phyloP scores from a whole-genome alignment of 352 stramenopile species.

The Ophiocytium majus region DNA sequence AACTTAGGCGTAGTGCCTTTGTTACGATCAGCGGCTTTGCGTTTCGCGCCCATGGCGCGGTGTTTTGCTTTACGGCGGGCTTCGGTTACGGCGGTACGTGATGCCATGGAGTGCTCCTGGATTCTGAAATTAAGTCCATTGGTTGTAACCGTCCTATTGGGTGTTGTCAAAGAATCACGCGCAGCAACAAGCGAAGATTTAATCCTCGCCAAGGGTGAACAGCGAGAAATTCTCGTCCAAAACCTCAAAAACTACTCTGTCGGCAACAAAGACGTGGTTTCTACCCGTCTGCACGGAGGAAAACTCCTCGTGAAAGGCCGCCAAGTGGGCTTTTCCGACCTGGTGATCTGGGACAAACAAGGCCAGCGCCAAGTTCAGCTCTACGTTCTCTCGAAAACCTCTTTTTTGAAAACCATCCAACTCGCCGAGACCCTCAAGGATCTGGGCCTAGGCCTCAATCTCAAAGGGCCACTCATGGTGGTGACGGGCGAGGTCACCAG shows the following conservation, averaged over 20 bases:
- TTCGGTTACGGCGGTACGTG: neutral
- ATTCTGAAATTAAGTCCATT: no score
- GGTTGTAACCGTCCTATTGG: neutral
- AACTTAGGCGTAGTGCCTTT: slow-evolving; percentile 10
- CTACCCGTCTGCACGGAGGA: neutral
- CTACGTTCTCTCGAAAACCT: neutral
- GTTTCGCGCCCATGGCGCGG: neutral
- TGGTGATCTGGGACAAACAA: neutral
- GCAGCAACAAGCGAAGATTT: neutral
- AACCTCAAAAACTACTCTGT: slow-evolving; percentile 11
- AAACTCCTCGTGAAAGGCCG: slow-evolving; percentile 5
- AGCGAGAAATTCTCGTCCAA: neutral
- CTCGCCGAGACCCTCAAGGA: neutral
- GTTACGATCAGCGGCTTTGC: neutral
- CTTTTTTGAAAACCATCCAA: neutral
- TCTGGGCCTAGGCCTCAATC: neutral
- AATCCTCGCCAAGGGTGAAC: slow-evolving; percentile 7
- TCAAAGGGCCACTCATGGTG: slow-evolving; percentile 2
- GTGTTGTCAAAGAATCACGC: neutral
- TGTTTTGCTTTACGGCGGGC: neutral
- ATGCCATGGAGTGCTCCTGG: no score
- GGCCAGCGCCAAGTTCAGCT: neutral
- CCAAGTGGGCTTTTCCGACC: neutral
- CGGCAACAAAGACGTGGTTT: neutral
- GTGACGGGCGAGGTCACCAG: neutral